Conservation (phyloP, 805 yeast genomes). For the Nakazawaea ishiwadae region DNA sequence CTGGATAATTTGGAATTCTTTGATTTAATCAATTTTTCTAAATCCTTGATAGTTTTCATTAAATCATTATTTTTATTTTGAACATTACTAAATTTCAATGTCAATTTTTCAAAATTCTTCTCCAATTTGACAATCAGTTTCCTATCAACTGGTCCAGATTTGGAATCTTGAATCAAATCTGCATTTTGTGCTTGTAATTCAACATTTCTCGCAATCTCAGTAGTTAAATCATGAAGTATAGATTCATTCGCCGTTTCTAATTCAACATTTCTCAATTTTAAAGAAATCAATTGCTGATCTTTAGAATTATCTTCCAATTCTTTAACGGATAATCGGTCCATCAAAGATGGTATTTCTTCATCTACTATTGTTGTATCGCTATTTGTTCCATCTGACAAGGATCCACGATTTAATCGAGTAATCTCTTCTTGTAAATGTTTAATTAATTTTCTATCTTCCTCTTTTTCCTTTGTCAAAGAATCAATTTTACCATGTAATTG, state of each 20-base stretch:
- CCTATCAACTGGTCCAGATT: too few species aligned
- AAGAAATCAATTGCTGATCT: slow-evolving; percentile 9
- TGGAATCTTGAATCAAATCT: too few species aligned
- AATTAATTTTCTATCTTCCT: slow-evolving; percentile 1
- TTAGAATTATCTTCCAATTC: slow-evolving; percentile 6
- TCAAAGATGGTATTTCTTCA: slow-evolving; percentile 13
- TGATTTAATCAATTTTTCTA: slow-evolving; percentile 12
- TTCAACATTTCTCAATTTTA: slow-evolving; percentile 14
- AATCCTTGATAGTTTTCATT: slow-evolving; percentile 16
- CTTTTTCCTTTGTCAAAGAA: slow-evolving; percentile 1
- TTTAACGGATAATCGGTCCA: not conserved
- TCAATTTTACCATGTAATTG: slow-evolving; percentile 2
- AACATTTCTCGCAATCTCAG: slow-evolving; percentile 23
- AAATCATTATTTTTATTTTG: slow-evolving; percentile 17
- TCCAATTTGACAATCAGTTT: not conserved
- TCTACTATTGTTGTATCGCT: slow-evolving; percentile 19
- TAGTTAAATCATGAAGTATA: slow-evolving; percentile 20
- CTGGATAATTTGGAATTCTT: slow-evolving; percentile 9
- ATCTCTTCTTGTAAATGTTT: not conserved
- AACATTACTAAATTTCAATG: not conserved
- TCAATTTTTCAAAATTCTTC: not conserved
- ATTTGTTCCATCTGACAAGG: not conserved
- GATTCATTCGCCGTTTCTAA: slow-evolving; percentile 14
- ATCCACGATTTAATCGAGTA: not conserved
- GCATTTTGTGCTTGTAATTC: slow-evolving; percentile 41